Base-by-base conservation (phyloP, 1,284 basidiomycete genomes). In the Erythrobasidium hasegawianum region DNA sequence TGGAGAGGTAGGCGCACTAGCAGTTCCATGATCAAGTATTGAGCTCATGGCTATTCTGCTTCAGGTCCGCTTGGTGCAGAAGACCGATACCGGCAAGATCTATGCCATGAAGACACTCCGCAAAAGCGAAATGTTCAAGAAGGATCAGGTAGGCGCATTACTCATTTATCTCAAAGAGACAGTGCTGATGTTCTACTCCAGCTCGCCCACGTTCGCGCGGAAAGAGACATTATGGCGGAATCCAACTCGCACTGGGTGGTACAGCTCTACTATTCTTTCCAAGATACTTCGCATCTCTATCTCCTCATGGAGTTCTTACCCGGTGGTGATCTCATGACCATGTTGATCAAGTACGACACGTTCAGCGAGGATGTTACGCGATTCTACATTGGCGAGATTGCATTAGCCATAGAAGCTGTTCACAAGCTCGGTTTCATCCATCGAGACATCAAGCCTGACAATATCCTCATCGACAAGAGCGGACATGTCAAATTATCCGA, bases 281-380 rank as follows among this genome's bases (percentile, higher is more conserved):
- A 98, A 77, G 94, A 97, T 77, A 86, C 91, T 18, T 83, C 92
- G 52, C 97, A 96, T 76, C 85, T 98, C 40, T 98, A 97, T 79
- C 84, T 98, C 68, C 89, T 98, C 80, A 98, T 98, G 95, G 95
- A 97, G 78, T 98, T 97, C 80, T 82, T 98, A 61, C 94, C 95
- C 29, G 95, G 95, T 52, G 95, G 95, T 22, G 95, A 98, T 78
- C 81, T 98, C 69, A 97, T 98, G 95, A 84, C 87, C 40, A 98
- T 97, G 95, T 82, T 98, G 71, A 98, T 98, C 87, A 97, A 97
- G 79, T 97, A 98, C 79, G 95, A 98, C 78, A 91, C 95, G 0
- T 98, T 98, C 80, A 92, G 90, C 9, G 95, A 98, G 78, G 95
- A 98, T 76, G 95, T 98, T 41, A 96, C 93, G 38, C 87, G 96